Evolutionary conservation across 1,139 yeast species (phyloP).

Genomic region (Blastobotrys illinoisensis): DNA sequence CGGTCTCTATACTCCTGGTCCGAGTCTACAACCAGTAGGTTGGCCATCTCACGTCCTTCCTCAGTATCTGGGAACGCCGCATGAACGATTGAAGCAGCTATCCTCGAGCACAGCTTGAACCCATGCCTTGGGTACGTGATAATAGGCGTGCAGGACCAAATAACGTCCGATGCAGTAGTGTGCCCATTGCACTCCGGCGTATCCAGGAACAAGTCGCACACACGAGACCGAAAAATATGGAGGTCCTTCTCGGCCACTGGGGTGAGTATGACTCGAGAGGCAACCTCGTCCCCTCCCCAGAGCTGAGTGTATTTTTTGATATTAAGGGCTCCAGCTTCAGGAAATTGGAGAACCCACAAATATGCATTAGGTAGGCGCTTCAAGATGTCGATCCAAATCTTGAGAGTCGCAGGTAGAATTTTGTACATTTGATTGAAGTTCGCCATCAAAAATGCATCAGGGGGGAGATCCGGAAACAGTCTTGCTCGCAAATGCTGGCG

Average conservation of each 20-base stretch:
- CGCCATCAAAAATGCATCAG: conserved; percentile 29
- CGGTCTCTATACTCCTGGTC: conserved; percentile 29
- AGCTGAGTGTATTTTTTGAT: conserved; percentile 23
- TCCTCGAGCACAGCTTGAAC: conserved; percentile 32
- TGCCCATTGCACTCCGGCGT: conserved; percentile 37
- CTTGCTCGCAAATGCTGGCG: conserved; percentile 24
- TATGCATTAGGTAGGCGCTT: conserved; percentile 28
- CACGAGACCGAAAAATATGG: conserved; percentile 31
- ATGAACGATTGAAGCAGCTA: conserved; percentile 29
- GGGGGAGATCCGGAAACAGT: conserved; percentile 28
- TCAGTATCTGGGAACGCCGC: conserved; percentile 24
- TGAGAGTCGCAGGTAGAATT: conserved; percentile 32
- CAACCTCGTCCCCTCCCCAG: conserved; percentile 28
- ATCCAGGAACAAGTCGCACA: conserved; percentile 32
- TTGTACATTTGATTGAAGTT: conserved; percentile 35
- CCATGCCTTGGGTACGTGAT: conserved; percentile 30
- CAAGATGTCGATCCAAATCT: conserved; percentile 30
- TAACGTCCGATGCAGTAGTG: conserved; percentile 35
- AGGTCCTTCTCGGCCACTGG: conserved; percentile 32
- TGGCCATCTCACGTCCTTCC: conserved; percentile 18
- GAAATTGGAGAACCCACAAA: conserved; percentile 33
- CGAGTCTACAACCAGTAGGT: conserved; percentile 22
- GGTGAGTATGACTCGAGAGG: conserved; percentile 29
- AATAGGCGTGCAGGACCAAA: conserved; percentile 35
- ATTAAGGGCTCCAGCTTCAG: conserved; percentile 29